These are phyloP conservation scores for Kodamaea sp. DNA, from an alignment of 1,139 yeast genomes.

Conservation along the genomic window DNA sequence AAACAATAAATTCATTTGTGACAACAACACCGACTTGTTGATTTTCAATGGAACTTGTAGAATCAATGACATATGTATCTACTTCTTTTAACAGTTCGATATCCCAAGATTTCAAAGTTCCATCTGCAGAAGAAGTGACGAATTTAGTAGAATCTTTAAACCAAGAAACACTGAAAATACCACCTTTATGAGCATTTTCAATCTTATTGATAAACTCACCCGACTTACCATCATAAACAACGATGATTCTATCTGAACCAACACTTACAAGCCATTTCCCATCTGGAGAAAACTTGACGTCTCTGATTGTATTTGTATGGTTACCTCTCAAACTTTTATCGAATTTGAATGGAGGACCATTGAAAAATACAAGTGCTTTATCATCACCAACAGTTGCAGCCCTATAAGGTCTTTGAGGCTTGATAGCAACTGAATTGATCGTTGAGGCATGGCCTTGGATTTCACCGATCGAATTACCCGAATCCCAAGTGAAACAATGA, in stretches of 20 bases:
- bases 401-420: conserved; percentile 86
- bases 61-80: conserved; percentile 44
- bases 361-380: conserved; percentile 74
- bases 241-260: conserved; percentile 80
- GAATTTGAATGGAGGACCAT: conserved; percentile 94
- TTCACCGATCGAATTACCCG: conserved; percentile 95
- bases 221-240: conserved; percentile 79
- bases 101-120: conserved; percentile 64
- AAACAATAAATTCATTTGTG: conserved; percentile 53
- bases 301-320: conserved; percentile 77
- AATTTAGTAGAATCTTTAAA: conserved; percentile 48
- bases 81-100: conserved; percentile 23
- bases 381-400: conserved; percentile 95
- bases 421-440: conserved; percentile 79
- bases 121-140: conserved; percentile 85
- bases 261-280: conserved; percentile 73
- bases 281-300: conserved; percentile 78
- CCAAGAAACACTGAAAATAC: conserved; percentile 79
- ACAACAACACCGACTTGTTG: conserved; percentile 84
- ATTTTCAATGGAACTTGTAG: conserved; percentile 37
- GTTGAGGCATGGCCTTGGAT: conserved; percentile 89
- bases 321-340: conserved; percentile 65
- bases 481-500: conserved; percentile 88
- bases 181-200: conserved; percentile 66
- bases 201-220: conserved; percentile 66